Evolutionary conservation across 208 protist species (phyloP).

Genomic region (Leishmania major): DNA sequence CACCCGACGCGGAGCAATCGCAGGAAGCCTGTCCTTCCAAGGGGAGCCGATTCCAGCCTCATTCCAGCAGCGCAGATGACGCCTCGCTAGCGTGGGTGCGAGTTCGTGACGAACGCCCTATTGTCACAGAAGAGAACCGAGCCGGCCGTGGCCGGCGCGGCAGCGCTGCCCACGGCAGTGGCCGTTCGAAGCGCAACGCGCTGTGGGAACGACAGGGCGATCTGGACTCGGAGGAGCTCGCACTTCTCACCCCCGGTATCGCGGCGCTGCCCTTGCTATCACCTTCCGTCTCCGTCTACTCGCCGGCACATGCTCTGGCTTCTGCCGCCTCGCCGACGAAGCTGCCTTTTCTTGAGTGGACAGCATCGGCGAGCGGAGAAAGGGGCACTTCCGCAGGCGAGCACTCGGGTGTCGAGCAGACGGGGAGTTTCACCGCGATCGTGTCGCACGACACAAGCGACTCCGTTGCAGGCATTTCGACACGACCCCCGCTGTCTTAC

Average conservation of each 20-base stretch:
- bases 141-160: neutral
- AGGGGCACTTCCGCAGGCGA: neutral
- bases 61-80: neutral
- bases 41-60: neutral
- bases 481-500: conserved; percentile 13
- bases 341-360: neutral
- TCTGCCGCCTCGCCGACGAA: neutral
- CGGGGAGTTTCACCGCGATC: neutral
- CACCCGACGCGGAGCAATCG: neutral
- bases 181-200: conserved; percentile 2
- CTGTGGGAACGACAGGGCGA: conserved; percentile 35
- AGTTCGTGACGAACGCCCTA: neutral
- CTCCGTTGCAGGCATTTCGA: neutral
- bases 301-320: neutral
- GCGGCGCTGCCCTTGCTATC: neutral
- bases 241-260: neutral
- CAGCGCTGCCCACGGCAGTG: neutral
- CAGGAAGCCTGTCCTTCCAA: neutral
- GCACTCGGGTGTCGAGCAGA: neutral
- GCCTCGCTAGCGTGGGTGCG: neutral
- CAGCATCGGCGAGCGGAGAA: neutral
- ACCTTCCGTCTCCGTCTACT: neutral
- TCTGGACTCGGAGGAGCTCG: conserved; percentile 21
- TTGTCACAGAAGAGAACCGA: neutral
- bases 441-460: too few species aligned